A percentile compares a stretch with the other conserved stretches of the same genome.
phyloP scores from a whole-genome alignment of 1,284 basidiomycete species.

The Wolfiporia cocos region DNA sequence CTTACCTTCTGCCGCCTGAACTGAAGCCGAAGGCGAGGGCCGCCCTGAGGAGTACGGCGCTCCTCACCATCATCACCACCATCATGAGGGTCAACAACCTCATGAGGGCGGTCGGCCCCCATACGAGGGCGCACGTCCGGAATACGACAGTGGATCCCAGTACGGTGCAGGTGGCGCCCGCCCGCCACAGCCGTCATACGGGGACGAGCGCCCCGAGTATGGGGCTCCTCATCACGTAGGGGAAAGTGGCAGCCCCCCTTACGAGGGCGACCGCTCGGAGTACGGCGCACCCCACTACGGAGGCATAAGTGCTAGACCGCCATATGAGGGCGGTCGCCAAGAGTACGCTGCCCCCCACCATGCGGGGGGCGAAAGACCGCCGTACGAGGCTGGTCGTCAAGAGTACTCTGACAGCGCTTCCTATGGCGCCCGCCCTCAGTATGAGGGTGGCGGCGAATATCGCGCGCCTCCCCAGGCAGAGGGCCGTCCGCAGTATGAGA shows the following conservation, averaged over 20 bases:
- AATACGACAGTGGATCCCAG: too few species aligned
- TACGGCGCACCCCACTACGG: too few species aligned
- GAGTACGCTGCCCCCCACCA: constrained; percentile 2
- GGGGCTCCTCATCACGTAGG: too few species aligned
- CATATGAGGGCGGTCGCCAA: neutral
- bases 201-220: too few species aligned
- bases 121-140: too few species aligned
- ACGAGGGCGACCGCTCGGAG: too few species aligned
- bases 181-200: neutral
- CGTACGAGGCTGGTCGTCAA: neutral
- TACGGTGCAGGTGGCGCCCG: neutral
- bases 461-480: constrained; percentile 1
- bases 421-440: neutral
- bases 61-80: constrained; percentile 1
- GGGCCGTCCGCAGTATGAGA: neutral
- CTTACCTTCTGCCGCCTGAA: too few species aligned
- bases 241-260: too few species aligned
- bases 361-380: neutral
- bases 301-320: too few species aligned
- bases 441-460: neutral
- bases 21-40: too few species aligned
- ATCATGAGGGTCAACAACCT: neutral
- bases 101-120: neutral
- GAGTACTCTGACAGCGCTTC: neutral
- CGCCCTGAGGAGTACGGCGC: neutral